Percentiles rank a stretch among this genome's conserved stretches.
Conservation (phyloP, 1,284 basidiomycete species). For the Naganishia sp. region DNA sequence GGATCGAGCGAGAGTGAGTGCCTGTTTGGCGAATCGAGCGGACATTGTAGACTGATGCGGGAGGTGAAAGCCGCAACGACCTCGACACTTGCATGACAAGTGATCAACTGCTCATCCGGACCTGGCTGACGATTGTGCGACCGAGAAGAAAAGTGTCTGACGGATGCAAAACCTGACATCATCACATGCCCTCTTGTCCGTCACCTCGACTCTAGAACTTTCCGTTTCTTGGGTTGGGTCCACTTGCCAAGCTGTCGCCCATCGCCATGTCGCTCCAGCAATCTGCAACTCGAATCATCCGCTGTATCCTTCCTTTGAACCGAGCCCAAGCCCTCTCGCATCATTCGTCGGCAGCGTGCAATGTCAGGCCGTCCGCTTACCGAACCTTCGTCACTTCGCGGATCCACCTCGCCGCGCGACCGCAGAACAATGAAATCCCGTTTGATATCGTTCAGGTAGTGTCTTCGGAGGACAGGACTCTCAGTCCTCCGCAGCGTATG, state of each 20-base stretch:
- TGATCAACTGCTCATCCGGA: too few species aligned
- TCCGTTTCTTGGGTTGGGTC: neutral
- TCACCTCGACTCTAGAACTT: slow-evolving; percentile 20
- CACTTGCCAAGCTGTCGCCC: neutral
- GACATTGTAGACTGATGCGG: slow-evolving; percentile 7
- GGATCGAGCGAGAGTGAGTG: slow-evolving; percentile 23
- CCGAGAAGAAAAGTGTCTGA: slow-evolving; percentile 18
- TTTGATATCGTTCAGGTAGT: slow-evolving; percentile 46
- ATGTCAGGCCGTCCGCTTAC: neutral
- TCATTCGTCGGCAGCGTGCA: neutral
- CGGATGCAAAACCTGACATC: slow-evolving; percentile 25
- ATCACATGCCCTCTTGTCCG: slow-evolving; percentile 4
- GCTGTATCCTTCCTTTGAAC: neutral
- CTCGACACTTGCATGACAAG: too few species aligned
- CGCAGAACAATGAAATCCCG: slow-evolving; percentile 39
- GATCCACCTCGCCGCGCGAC: neutral
- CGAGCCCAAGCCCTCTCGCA: neutral
- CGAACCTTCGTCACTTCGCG: slow-evolving; percentile 2
- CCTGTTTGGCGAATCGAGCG: slow-evolving; percentile 17
- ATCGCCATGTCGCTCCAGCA: neutral
- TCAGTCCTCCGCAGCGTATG: slow-evolving; percentile 38
- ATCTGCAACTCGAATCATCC: neutral
- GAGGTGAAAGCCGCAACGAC: neutral
- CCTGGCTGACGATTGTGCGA: slow-evolving; percentile 5
- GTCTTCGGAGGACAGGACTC: slow-evolving; percentile 36